Percentiles rank a stretch among this genome's conserved stretches.
These are phyloP conservation scores for Scenedesmus sp. DNA, from an alignment of 163 green algal genomes.

Conservation along the genomic window DNA sequence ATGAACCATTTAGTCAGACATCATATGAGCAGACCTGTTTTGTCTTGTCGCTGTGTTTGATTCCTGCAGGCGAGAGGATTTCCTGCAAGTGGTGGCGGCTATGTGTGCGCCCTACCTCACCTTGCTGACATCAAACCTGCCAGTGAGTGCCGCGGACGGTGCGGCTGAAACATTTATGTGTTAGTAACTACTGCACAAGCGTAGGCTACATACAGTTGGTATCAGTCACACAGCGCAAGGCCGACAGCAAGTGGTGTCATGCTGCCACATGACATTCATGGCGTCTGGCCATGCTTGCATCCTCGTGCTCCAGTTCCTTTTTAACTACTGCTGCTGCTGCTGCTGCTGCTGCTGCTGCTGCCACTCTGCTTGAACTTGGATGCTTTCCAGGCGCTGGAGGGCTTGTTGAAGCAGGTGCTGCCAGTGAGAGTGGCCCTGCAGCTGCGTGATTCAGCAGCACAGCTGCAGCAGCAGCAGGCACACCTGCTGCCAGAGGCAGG, in stretches of 20 bases:
- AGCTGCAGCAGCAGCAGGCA: constrained; percentile 20
- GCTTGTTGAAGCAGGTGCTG: constrained; percentile 24
- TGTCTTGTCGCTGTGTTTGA: not conserved
- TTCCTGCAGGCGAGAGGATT: constrained; percentile 8
- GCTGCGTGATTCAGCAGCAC: constrained; percentile 8
- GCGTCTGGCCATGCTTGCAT: not conserved
- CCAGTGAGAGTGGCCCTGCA: constrained; percentile 26
- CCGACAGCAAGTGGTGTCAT: not conserved
- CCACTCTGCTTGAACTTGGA: not conserved
- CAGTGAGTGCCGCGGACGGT: not conserved
- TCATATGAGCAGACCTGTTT: not conserved
- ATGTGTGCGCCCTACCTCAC: constrained; percentile 33
- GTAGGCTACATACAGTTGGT: not conserved
- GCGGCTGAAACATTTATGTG: not conserved
- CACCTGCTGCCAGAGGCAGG: not conserved
- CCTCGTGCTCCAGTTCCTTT: no score
- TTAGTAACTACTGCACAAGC: not conserved
- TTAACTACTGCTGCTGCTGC: not conserved
- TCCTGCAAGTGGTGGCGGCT: constrained; percentile 28
- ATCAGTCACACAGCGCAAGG: not conserved
- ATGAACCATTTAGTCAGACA: no score
- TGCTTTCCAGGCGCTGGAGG: constrained; percentile 4
- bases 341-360: not conserved
- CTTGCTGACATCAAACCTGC: constrained; percentile 7
- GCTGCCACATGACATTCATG: not conserved